Percentiles rank a stretch among this genome's conserved stretches.
Conservation (phyloP, 805 yeast species). For the Metschnikowia reukaufii region DNA sequence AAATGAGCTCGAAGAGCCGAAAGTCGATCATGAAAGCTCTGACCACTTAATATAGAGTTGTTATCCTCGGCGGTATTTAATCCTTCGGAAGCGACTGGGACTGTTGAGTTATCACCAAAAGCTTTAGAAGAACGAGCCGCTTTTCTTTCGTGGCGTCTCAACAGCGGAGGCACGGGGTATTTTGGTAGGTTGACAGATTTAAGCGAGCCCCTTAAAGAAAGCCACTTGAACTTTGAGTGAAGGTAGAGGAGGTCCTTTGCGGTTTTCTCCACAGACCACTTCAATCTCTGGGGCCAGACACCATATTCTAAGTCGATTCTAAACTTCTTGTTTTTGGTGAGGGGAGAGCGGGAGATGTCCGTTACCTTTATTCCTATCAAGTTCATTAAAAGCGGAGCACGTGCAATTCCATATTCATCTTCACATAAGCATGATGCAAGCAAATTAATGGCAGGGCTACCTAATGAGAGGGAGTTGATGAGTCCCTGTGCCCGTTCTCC, state of each 20-base stretch:
- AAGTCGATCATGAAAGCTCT: constrained; percentile 28
- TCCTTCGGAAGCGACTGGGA: not conserved
- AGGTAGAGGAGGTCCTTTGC: constrained; percentile 69
- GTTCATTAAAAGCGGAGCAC: constrained; percentile 81
- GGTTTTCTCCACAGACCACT: constrained; percentile 77
- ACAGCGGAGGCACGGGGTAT: constrained; percentile 42
- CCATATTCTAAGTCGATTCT: constrained; percentile 87
- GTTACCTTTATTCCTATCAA: constrained; percentile 66
- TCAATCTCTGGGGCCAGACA: constrained; percentile 70
- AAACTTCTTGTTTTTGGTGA: constrained; percentile 47
- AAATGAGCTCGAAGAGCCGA: constrained; percentile 32
- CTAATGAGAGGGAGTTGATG: constrained; percentile 52
- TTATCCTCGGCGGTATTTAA: constrained; percentile 18
- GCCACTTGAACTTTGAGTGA: constrained; percentile 64
- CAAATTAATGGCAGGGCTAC: constrained; percentile 71
- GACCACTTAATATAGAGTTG: constrained; percentile 21
- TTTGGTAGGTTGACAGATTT: constrained; percentile 45
- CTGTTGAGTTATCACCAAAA: not conserved
- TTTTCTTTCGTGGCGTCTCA: constrained; percentile 14
- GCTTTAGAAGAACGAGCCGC: constrained; percentile 1
- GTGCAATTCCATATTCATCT: constrained; percentile 72
- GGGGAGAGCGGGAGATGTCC: constrained; percentile 44
- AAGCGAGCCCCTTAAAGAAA: constrained; percentile 18
- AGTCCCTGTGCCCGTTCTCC: constrained; percentile 39
- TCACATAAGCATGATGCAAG: constrained; percentile 71